These are phyloP conservation scores for Phytophthora kernoviae DNA, from an alignment of 352 stramenopile genomes.

Conservation along the genomic window DNA sequence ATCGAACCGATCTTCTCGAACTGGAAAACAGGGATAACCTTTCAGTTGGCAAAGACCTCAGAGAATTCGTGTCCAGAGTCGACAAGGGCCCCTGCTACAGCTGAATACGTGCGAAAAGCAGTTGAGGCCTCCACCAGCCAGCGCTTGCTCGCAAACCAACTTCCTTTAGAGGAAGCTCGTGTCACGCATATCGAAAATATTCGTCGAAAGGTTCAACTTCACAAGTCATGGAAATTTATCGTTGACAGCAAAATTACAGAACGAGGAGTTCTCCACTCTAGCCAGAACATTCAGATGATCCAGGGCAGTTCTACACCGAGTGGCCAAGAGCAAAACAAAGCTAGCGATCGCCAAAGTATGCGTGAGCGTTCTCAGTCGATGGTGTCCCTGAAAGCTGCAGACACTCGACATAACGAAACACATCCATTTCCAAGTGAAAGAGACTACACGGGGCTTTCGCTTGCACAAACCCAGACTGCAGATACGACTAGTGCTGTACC, in stretches of 20 bases:
- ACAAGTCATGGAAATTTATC: constrained; percentile 60
- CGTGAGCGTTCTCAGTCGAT: constrained; percentile 10
- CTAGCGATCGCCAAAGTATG: not conserved
- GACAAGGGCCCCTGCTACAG: constrained; percentile 11
- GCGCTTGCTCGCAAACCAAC: constrained; percentile 26
- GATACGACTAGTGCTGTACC: constrained; percentile 8
- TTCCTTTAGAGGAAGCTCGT: constrained; percentile 36
- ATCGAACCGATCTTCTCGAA: constrained; percentile 47
- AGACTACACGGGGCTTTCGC: not conserved
- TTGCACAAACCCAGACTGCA: not conserved
- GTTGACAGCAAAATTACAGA: constrained; percentile 9
- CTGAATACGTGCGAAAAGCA: constrained; percentile 17
- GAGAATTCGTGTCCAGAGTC: constrained; percentile 2
- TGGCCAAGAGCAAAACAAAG: constrained; percentile 1
- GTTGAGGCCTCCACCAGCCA: constrained; percentile 26
- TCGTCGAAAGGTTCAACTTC: constrained; percentile 56
- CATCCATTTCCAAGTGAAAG: not conserved
- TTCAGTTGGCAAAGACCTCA: constrained; percentile 9
- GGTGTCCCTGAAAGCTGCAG: constrained; percentile 3
- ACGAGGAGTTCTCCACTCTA: not conserved
- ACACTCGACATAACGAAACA: not conserved
- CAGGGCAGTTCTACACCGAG: not conserved
- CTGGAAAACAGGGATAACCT: constrained; percentile 43
- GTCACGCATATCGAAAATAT: constrained; percentile 53
- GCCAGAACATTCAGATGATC: constrained; percentile 6